phyloP scores from a whole-genome alignment of 176 grass and related monocot species.

The Oryza rufipogon region DNA sequence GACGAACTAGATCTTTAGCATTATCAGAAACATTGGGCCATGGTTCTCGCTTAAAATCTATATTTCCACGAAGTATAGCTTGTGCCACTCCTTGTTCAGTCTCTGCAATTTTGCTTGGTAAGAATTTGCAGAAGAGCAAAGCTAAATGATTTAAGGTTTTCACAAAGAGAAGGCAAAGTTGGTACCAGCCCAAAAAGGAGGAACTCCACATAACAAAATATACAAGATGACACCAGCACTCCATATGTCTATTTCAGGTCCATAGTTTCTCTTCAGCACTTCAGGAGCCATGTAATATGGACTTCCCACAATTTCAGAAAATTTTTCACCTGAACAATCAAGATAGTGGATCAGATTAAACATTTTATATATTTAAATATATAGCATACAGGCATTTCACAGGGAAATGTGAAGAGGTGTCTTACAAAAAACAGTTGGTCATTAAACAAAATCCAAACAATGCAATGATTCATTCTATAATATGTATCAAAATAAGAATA shows the following conservation, averaged over 20 bases:
- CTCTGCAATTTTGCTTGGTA: conserved; percentile 64
- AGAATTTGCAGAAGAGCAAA: conserved; percentile 26
- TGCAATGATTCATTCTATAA: neutral
- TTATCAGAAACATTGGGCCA: conserved; percentile 97
- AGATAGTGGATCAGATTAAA: conserved; percentile 30
- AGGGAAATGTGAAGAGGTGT: neutral
- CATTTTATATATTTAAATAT: neutral
- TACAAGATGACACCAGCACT: conserved; percentile 99
- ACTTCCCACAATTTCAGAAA: conserved; percentile 99
- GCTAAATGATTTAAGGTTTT: conserved; percentile 17
- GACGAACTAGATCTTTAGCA: conserved; percentile 89
- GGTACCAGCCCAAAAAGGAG: conserved; percentile 98
- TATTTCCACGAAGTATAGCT: conserved; percentile 93
- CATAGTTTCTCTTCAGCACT: conserved; percentile 96
- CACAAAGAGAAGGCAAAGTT: neutral
- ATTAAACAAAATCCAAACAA: neutral
- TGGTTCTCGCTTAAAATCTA: conserved; percentile 98
- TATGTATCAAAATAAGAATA: conserved; percentile 3
- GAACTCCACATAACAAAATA: conserved; percentile 93
- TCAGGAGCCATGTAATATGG: conserved; percentile 99
- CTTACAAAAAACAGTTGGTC: neutral
- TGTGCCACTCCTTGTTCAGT: conserved; percentile 99
- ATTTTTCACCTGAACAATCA: conserved; percentile 73
- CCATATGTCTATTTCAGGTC: conserved; percentile 99
- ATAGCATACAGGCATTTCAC: conserved; percentile 1